Conservation (phyloP, 495 filamentous ascomycete species). For the Trichoderma virens region DNA sequence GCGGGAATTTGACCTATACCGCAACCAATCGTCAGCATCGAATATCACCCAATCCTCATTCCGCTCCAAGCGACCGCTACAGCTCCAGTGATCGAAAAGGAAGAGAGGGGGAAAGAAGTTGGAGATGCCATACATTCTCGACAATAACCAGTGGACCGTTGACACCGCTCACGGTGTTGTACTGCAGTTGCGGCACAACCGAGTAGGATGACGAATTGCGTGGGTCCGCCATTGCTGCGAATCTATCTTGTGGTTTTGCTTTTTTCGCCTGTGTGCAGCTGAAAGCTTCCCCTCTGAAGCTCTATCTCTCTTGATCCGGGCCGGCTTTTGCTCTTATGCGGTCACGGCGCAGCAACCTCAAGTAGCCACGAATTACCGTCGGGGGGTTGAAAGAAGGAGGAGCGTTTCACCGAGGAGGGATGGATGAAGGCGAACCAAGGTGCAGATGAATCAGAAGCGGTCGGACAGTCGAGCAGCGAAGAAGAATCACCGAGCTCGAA, state of each 20-base stretch:
- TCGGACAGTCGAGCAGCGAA: neutral
- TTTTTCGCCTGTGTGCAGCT: neutral
- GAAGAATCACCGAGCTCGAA: neutral
- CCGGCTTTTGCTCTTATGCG: neutral
- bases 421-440: neutral
- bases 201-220: conserved; percentile 64
- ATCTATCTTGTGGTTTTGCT: neutral
- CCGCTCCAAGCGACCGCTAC: neutral
- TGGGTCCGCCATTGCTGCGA: conserved; percentile 59
- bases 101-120: neutral
- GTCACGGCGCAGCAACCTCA: neutral
- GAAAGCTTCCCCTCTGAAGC: neutral
- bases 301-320: neutral
- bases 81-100: neutral
- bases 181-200: conserved; percentile 78
- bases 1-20: conserved; percentile 83
- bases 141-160: conserved; percentile 97
- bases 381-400: neutral
- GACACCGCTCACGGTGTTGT: conserved; percentile 97
- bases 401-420: neutral
- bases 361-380: neutral
- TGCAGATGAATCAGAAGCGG: neutral
- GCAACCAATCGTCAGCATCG: conserved; percentile 25
- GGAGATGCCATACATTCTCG: conserved; percentile 64
- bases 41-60: neutral